Conservation (phyloP, 345 rosid species). For the Populus euphratica region DNA sequence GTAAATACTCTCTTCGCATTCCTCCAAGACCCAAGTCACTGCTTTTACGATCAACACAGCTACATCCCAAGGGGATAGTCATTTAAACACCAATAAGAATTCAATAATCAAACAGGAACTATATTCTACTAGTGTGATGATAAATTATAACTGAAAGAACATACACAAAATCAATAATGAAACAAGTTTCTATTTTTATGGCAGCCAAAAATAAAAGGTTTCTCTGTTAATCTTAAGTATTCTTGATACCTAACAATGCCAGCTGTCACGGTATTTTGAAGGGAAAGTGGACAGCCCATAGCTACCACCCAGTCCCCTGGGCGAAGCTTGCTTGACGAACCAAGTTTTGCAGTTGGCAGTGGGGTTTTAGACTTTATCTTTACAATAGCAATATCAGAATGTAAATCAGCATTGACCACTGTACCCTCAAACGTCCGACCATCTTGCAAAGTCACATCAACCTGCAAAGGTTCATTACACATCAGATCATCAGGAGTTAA, state of each 20-base stretch:
- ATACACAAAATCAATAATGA: background rate
- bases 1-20: conserved; percentile 76
- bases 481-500: background rate
- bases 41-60: conserved; percentile 94
- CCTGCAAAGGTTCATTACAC: conserved; percentile 37
- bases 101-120: conserved; percentile 6
- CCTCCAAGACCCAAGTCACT: conserved; percentile 92
- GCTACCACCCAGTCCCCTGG: conserved; percentile 97
- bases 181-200: background rate
- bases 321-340: conserved; percentile 76
- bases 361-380: conserved; percentile 79
- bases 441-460: conserved; percentile 92
- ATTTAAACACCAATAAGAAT: background rate
- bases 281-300: conserved; percentile 91
- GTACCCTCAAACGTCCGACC: conserved; percentile 82
- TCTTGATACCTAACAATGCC: conserved; percentile 75
- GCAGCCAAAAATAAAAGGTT: too few relatives aligned
- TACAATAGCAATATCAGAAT: conserved; percentile 89
- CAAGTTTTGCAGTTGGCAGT: conserved; percentile 78
- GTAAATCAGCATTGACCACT: conserved; percentile 75
- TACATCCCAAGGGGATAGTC: conserved; percentile 23
- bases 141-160: background rate
- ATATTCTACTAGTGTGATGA: background rate
- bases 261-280: conserved; percentile 88
- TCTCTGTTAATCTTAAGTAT: background rate